Evolutionary conservation across 257 asterid species (phyloP).

Genomic region (Salvia hispanica): DNA sequence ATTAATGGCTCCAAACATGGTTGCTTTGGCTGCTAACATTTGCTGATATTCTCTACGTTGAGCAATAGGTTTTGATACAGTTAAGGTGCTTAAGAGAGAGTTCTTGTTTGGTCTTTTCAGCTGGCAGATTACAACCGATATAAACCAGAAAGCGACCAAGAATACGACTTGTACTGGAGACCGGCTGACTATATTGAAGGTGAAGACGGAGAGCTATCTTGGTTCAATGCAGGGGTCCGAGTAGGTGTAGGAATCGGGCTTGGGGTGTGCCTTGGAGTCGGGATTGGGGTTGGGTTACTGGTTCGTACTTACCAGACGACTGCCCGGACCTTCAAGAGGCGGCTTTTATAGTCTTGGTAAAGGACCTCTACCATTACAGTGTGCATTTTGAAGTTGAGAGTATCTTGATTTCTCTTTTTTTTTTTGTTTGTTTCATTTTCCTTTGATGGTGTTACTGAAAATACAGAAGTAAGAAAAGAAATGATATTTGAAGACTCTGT

Average conservation of each 20-base stretch:
- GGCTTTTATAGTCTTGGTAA: constrained; percentile 43
- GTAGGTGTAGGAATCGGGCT: constrained; percentile 84
- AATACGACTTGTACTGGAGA: constrained; percentile 45
- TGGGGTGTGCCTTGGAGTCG: constrained; percentile 67
- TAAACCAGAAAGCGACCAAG: constrained; percentile 44
- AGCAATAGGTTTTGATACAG: background rate
- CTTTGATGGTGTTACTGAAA: constrained; percentile 15
- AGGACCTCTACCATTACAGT: too few relatives aligned
- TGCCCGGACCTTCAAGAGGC: constrained; percentile 64
- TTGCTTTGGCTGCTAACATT: background rate
- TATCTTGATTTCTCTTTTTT: constrained; percentile 14
- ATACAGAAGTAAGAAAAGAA: background rate
- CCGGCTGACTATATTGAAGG: constrained; percentile 45
- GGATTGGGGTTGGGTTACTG: constrained; percentile 66
- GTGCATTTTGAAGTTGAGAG: constrained; percentile 28
- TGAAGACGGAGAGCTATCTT: constrained; percentile 70
- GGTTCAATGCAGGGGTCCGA: constrained; percentile 83
- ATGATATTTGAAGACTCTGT: constrained; percentile 15
- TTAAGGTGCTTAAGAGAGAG: background rate
- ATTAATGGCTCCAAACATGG: constrained; percentile 8
- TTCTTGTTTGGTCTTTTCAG: constrained; percentile 30
- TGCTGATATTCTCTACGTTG: background rate
- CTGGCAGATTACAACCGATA: constrained; percentile 43
- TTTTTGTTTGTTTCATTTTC: background rate
- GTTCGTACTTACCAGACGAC: constrained; percentile 66